Conservation (phyloP, 345 rosid species). For the Acer saccharum region DNA sequence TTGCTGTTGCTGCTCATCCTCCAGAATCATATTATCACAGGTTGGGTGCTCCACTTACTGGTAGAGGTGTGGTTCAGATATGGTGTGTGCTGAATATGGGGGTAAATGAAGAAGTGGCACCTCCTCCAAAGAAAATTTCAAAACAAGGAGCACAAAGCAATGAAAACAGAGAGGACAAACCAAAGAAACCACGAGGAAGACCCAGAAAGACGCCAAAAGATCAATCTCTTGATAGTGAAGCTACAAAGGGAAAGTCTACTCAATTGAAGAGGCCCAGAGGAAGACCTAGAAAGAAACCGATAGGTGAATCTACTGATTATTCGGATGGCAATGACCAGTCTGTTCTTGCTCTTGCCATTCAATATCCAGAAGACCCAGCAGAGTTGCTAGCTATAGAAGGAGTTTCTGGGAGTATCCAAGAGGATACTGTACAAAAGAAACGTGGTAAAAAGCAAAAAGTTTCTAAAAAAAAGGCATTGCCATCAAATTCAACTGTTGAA, state of each 20-base stretch:
- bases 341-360: conserved; percentile 47
- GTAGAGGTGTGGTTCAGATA: conserved; percentile 87
- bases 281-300: conserved; percentile 52
- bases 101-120: conserved; percentile 31
- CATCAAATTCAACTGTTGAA: conserved; percentile 34
- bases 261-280: conserved; percentile 45
- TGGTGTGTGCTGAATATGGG: conserved; percentile 67
- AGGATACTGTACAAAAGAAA: conserved; percentile 30
- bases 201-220: conserved; percentile 40
- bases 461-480: conserved; percentile 22
- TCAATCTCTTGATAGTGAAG: conserved; percentile 26
- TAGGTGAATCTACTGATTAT: conserved; percentile 33
- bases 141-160: conserved; percentile 21
- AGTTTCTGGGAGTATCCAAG: conserved; percentile 30
- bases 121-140: conserved; percentile 24
- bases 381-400: conserved; percentile 35
- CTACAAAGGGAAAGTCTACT: conserved; percentile 6
- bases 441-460: conserved; percentile 25
- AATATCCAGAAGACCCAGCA: conserved; percentile 49
- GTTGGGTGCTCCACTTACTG: conserved; percentile 66
- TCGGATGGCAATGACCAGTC: conserved; percentile 33
- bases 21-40: conserved; percentile 76
- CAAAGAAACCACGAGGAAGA: conserved; percentile 49
- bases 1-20: conserved; percentile 93
- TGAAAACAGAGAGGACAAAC: conserved; percentile 25